phyloP scores from a whole-genome alignment of 352 stramenopile species.

The Blastocystis sp. region DNA sequence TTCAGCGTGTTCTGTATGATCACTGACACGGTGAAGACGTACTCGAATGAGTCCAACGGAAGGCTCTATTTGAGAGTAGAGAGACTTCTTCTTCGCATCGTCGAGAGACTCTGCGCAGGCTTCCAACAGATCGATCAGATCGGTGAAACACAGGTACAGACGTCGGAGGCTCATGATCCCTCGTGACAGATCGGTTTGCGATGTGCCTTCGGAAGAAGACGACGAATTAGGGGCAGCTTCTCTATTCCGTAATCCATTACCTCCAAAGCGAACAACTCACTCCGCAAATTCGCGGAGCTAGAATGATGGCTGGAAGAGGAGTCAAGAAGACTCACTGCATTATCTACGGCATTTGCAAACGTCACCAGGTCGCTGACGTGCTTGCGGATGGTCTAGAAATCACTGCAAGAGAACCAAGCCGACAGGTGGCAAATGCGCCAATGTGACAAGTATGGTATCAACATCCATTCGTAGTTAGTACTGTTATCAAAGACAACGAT shows the following conservation, averaged over 20 bases:
- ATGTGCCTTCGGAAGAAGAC: neutral
- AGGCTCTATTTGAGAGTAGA: conserved; percentile 27
- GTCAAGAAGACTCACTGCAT: conserved; percentile 28
- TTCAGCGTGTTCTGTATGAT: neutral
- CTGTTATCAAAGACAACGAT: neutral
- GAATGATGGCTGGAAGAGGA: neutral
- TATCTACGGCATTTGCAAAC: conserved; percentile 22
- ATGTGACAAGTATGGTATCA: conserved; percentile 27
- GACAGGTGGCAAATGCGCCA: conserved; percentile 15
- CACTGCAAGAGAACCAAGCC: neutral
- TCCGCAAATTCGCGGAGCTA: neutral
- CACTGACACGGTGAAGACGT: neutral
- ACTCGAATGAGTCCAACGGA: neutral
- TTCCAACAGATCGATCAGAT: conserved; percentile 18
- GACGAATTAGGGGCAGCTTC: no score
- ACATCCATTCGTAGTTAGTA: neutral
- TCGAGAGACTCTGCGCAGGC: neutral
- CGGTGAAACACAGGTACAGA: conserved; percentile 9
- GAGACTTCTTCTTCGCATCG: neutral
- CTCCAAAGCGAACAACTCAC: no score
- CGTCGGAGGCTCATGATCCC: neutral
- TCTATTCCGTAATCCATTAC: no score
- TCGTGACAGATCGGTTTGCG: neutral
- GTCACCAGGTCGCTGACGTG: neutral
- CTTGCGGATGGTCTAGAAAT: neutral